Base-by-base conservation (phyloP, 495 filamentous ascomycete species). In the Bacidia rubella region DNA sequence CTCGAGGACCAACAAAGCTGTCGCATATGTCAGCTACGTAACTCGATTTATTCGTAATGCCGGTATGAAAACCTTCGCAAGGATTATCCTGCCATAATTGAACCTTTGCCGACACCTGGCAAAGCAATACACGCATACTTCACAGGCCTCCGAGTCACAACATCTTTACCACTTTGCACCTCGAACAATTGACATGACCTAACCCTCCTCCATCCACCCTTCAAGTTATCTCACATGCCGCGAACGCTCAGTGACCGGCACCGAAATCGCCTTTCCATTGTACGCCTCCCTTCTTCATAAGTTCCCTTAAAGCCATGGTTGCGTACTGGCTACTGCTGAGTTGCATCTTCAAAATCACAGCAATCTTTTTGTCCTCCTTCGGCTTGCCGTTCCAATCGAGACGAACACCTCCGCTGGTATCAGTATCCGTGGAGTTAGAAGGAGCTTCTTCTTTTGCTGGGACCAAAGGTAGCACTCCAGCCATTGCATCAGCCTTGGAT, bases 241-340 rank as follows among this genome's bases (percentile, higher is more conserved):
- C 7, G 29, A 15, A 35, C 29, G 15, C 15, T 65, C 63, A 76
- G 26, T 70, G 58, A 7, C 71, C 70, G 21, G 66, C 66, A 15
- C 71, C 69, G 60, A 75, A 80, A 44, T 87, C 85, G 4, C 83
- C 77, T 64, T 83, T 77, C 61, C 77, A 87, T 56, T 66, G 69
- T 2, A 81, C 72, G 32, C 75, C 79, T 1, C 82, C 83, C 5
- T 52, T 54, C 62, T 80, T 84, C 71, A 81, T 83, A 60, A 98
- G 68, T 71, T 98, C 92, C 40, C 92, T 74, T 56, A 98, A 70
- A 9, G 87, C 92, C 75, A 98, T 84, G 1, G 93, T 98, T 0
- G 92, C 92, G 63, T 97, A 98, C 63, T 90, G 86, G 64, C 87
- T 90, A 1, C 80, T 77, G 21, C 81, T 82, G 19, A 98, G 72